Evolutionary conservation across 2,329 filamentous ascomycete species (phyloP).

Genomic region (Sporothrix dimorphospora): DNA sequence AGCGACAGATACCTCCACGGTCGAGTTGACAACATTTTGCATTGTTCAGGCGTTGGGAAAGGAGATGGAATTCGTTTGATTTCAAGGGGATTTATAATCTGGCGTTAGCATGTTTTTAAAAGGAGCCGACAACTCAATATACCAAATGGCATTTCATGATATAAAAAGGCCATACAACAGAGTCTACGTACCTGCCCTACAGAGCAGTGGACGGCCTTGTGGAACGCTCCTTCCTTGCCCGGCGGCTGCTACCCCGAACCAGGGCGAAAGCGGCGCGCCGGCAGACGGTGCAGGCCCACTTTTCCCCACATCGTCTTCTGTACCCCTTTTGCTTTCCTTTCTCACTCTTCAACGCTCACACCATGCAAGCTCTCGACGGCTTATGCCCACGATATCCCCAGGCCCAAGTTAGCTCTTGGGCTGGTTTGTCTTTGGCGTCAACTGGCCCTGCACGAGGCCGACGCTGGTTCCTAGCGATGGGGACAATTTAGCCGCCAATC

Average conservation of each 20-base stretch:
- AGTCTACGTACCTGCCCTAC: neutral
- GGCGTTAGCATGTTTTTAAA: neutral
- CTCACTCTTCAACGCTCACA: neutral
- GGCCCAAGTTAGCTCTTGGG: neutral
- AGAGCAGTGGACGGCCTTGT: neutral
- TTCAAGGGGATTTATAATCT: neutral
- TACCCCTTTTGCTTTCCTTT: neutral
- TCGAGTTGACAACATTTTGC: neutral
- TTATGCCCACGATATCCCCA: slow-evolving; percentile 8
- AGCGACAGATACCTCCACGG: neutral
- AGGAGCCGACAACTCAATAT: neutral
- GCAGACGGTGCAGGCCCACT: slow-evolving; percentile 8
- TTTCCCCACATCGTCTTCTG: slow-evolving; percentile 16
- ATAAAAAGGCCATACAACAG: neutral
- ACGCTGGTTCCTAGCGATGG: neutral
- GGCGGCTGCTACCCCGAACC: slow-evolving; percentile 17
- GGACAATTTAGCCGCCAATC: slow-evolving; percentile 26
- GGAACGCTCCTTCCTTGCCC: neutral
- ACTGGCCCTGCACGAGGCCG: neutral
- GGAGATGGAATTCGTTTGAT: neutral
- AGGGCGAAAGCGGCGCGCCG: slow-evolving; percentile 8
- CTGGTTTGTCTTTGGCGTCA: neutral
- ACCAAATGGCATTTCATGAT: neutral
- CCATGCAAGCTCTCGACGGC: neutral
- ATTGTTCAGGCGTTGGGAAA: slow-evolving; percentile 2